These are phyloP conservation scores for Populus hybrid DNA, from an alignment of 441 rosid species.

Conservation along the genomic window DNA sequence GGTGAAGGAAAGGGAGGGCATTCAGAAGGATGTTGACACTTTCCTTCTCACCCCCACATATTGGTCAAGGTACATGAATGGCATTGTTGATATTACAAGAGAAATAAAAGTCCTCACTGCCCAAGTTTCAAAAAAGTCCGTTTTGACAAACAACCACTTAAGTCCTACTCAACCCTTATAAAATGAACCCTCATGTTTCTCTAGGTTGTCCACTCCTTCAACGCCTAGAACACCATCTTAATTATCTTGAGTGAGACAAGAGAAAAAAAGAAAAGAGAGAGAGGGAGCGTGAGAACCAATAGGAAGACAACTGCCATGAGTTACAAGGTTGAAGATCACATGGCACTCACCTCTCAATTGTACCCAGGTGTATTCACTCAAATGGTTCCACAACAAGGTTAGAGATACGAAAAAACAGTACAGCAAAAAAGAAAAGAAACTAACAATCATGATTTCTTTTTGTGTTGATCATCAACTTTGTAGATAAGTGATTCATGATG, in stretches of 20 bases:
- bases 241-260: not conserved
- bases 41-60: not conserved
- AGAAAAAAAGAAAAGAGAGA: not conserved
- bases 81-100: slow-evolving; percentile 21
- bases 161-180: slow-evolving; percentile 27
- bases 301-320: slow-evolving; percentile 27
- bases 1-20: not conserved
- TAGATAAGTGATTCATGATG: not conserved
- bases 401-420: not conserved
- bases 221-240: slow-evolving; percentile 12
- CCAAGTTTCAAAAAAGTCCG: not conserved
- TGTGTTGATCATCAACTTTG: not conserved
- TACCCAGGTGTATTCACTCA: slow-evolving; percentile 41
- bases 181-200: slow-evolving; percentile 16
- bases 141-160: slow-evolving; percentile 5
- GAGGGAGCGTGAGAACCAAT: slow-evolving; percentile 18
- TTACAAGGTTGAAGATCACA: slow-evolving; percentile 34
- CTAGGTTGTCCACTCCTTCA: slow-evolving; percentile 35
- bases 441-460: not conserved
- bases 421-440: not conserved
- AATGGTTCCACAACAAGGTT: slow-evolving; percentile 57
- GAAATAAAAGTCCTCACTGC: slow-evolving; percentile 8
- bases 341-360: slow-evolving; percentile 50
- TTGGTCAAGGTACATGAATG: not conserved
- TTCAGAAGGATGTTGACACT: not conserved